Base-by-base conservation (phyloP, 108 stramenopile genomes). In the Fragilariopsis cylindrus region DNA sequence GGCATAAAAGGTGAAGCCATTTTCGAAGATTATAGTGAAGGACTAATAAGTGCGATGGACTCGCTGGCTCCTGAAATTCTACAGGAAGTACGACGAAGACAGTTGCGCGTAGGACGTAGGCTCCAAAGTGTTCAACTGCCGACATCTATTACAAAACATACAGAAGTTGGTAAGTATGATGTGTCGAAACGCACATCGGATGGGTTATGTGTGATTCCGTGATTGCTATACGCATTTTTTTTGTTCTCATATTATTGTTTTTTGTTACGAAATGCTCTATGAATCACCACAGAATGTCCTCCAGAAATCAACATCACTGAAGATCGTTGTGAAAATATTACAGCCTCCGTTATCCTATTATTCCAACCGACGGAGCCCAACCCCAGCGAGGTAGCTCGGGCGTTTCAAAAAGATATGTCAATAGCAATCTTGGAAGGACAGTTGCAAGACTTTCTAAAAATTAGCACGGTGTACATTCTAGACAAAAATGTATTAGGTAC, bases 391-490 rank as follows among this genome's bases (percentile, higher is more conserved):
- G 46, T 58, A 4, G 50, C 65, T 6, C 19, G 48, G 19, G 7
- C 19, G 6, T 80, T 71, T 62, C 49, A 64, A 54, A 53, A 52
- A 11, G 52, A 48, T 40, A 44, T 80, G 30, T 41, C 52, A 21
- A 42, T 52, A 12, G 58, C 84, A 4, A 81, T 85, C 43, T 47
- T 53, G 13, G 50, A 47, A 7, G 81, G 81, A 48, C 71, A 78
- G 6, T 48, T 85, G 42, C 71, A 78, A 46, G 62, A 65, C 7
- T 18, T 64, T 43, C 65, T 85, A 3, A 52, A 76, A 46, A 21
- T 60, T 43, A 55, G 70, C 2, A 13, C 47, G 19, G 81, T 85
- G 19, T 69, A 58, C 49, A 76, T 85, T 47, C 6, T 81, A 4
- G 71, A 70, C 30, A 46, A 30, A 9, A 65, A 19, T 15, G 53